Evolutionary conservation across 2,329 filamentous ascomycete genomes (phyloP), one percentile per base, ranked within the genome.

Genomic region (Cytospora piceicola): DNA sequence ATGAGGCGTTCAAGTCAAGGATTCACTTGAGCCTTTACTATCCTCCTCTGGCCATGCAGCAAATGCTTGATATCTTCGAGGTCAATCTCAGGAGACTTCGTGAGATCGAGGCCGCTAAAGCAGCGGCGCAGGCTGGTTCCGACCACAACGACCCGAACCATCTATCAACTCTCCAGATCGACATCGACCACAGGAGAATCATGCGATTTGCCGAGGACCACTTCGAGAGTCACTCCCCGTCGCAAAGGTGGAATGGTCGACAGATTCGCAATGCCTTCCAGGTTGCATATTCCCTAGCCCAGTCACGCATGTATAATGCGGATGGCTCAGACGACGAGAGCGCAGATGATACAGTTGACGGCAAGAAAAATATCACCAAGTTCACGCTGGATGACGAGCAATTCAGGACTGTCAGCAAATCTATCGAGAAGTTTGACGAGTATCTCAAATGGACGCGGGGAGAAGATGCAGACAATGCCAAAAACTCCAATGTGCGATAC

Each of bases 1-100:
- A 83, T 65, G 78, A 81, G 57, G 80, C 80, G 1, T 80, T 81
- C 69, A 73, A 73, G 46, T 80, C 78, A 0, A 73, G 78, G 0
- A 75, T 82, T 30, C 76, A 81, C 56, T 66, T 78, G 9, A 74
- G 69, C 15, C 70, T 80, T 0, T 76, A 74, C 56, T 80, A 79
- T 63, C 74, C 70, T 12, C 59, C 54, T 1, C 70, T 77, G 5
- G 62, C 71, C 30, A 49, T 67, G 30, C 12, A 67, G 0, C 61
- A 72, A 24, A 72, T 73, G 0, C 30, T 68, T 1, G 68, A 73
- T 39, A 71, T 77, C 22, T 77, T 73, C 63, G 69, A 71, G 39
- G 66, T 75, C 27, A 73, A 74, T 54, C 60, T 78, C 3, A 24
- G 51, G 22, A 54, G 56, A 36, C 56, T 60, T n/a, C 39, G 30